Evolutionary conservation across 768 basidiomycete genomes (phyloP).

Genomic region (Agaricus subrufescens): DNA sequence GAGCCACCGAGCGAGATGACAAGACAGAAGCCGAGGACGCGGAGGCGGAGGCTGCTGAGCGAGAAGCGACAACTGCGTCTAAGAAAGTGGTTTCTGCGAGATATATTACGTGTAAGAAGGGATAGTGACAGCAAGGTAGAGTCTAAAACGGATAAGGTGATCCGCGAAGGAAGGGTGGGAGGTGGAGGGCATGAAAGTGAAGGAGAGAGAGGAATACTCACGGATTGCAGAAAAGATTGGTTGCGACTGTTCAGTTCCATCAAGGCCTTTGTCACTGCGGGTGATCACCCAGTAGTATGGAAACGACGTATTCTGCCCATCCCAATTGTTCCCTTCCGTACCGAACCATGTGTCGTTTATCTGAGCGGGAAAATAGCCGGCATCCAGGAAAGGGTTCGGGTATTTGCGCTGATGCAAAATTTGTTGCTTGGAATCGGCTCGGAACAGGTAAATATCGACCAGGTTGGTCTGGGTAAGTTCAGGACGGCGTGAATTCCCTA

Average conservation of each 20-base stretch:
- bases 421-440: conserved; percentile 56
- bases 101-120: conserved; percentile 10
- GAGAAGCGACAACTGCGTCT: conserved; percentile 58
- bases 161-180: conserved; percentile 8
- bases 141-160: conserved; percentile 4
- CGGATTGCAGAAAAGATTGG: conserved; percentile 77
- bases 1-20: background rate
- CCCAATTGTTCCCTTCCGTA: conserved; percentile 39
- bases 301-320: conserved; percentile 51
- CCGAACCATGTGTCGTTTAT: conserved; percentile 82
- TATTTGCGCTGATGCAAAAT: conserved; percentile 40
- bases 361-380: conserved; percentile 46
- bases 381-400: conserved; percentile 44
- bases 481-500: conserved; percentile 76
- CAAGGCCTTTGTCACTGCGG: conserved; percentile 47
- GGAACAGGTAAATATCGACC: conserved; percentile 77
- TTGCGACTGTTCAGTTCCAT: conserved; percentile 59
- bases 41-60: conserved; percentile 39
- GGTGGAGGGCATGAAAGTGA: background rate
- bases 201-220: conserved; percentile 36
- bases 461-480: conserved; percentile 54
- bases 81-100: conserved; percentile 68
- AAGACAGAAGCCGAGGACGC: conserved; percentile 24
- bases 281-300: conserved; percentile 79
- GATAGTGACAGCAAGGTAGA: conserved; percentile 4